Evolutionary conservation across 1,139 yeast species (phyloP).

Genomic region (Geotrichum australiense): DNA sequence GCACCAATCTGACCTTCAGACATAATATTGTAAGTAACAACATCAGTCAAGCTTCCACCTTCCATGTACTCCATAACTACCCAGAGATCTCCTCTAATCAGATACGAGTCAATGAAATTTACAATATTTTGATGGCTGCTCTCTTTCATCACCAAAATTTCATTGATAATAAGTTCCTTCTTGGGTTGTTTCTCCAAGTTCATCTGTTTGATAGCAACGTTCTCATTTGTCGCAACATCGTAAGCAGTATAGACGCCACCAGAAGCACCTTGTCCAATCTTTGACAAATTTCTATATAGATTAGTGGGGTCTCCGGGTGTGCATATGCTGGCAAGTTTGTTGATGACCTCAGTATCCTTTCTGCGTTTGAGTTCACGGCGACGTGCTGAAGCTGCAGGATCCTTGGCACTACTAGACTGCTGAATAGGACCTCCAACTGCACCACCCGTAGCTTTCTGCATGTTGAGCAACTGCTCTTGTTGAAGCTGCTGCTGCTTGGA

Average conservation of each 20-base stretch:
- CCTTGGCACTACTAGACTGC: slow-evolving; percentile 30
- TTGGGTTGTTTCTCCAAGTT: slow-evolving; percentile 88
- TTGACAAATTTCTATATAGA: slow-evolving; percentile 58
- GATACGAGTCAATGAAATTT: slow-evolving; percentile 81
- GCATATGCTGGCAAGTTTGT: slow-evolving; percentile 69
- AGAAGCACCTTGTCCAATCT: slow-evolving; percentile 97
- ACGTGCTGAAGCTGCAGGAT: slow-evolving; percentile 41
- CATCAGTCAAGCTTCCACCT: slow-evolving; percentile 94
- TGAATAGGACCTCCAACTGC: slow-evolving; percentile 24
- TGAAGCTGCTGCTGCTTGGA: slow-evolving; percentile 22
- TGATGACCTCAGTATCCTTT: slow-evolving; percentile 61
- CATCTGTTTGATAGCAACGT: slow-evolving; percentile 96
- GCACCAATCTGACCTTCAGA: slow-evolving; percentile 97
- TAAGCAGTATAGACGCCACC: slow-evolving; percentile 96
- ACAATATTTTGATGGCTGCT: slow-evolving; percentile 89
- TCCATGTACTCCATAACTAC: slow-evolving; percentile 98
- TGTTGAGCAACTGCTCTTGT: slow-evolving; percentile 30
- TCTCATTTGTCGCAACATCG: slow-evolving; percentile 49
- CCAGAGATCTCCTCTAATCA: slow-evolving; percentile 68
- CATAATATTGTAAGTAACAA: slow-evolving; percentile 91
- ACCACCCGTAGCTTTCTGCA: slow-evolving; percentile 30
- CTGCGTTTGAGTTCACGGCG: slow-evolving; percentile 70
- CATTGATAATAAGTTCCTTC: slow-evolving; percentile 89
- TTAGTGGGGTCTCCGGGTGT: slow-evolving; percentile 82
- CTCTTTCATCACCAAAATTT: slow-evolving; percentile 92